Evolutionary conservation across 352 stramenopile species (phyloP).

Genomic region (Phytophthora foliorum): DNA sequence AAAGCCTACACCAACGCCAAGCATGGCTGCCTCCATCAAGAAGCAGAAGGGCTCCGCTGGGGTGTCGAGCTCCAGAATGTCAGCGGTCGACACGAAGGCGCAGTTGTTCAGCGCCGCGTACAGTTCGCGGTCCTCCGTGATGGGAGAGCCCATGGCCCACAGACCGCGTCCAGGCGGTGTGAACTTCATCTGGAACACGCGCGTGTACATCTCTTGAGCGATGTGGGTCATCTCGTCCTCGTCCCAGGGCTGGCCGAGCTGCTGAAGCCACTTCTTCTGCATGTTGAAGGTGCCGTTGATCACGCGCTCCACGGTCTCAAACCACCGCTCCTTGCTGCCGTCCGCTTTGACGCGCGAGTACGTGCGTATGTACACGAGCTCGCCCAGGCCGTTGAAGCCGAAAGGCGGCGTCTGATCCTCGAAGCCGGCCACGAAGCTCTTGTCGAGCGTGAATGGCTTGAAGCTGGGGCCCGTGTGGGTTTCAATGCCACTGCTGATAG

Average conservation of each 20-base stretch:
- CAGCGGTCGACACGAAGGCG: slow-evolving; percentile 92
- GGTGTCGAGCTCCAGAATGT: slow-evolving; percentile 63
- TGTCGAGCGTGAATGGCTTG: slow-evolving; percentile 35
- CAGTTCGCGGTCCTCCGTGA: slow-evolving; percentile 87
- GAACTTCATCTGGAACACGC: slow-evolving; percentile 97
- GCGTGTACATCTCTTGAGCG: slow-evolving; percentile 92
- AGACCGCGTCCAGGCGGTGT: slow-evolving; percentile 92
- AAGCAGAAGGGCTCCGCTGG: slow-evolving; percentile 93
- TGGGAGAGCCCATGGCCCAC: slow-evolving; percentile 95
- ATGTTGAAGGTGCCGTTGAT: slow-evolving; percentile 96
- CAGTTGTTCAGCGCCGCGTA: slow-evolving; percentile 95
- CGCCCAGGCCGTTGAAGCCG: slow-evolving; percentile 95
- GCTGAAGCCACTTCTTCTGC: slow-evolving; percentile 89
- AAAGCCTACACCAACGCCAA: slow-evolving; percentile 95
- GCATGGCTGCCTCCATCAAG: slow-evolving; percentile 96
- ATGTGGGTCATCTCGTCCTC: slow-evolving; percentile 49
- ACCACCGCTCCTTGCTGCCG: slow-evolving; percentile 89
- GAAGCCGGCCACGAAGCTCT: slow-evolving; percentile 67
- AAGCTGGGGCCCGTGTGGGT: slow-evolving; percentile 26
- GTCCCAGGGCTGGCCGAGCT: slow-evolving; percentile 76
- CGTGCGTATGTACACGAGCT: slow-evolving; percentile 94
- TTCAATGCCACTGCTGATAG: slow-evolving; percentile 27
- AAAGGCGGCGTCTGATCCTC: slow-evolving; percentile 74
- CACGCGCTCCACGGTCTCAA: slow-evolving; percentile 93
- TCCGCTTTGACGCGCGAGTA: slow-evolving; percentile 91